phyloP scores from a whole-genome alignment of 163 green algal species.

The Prototheca wickerhamii region DNA sequence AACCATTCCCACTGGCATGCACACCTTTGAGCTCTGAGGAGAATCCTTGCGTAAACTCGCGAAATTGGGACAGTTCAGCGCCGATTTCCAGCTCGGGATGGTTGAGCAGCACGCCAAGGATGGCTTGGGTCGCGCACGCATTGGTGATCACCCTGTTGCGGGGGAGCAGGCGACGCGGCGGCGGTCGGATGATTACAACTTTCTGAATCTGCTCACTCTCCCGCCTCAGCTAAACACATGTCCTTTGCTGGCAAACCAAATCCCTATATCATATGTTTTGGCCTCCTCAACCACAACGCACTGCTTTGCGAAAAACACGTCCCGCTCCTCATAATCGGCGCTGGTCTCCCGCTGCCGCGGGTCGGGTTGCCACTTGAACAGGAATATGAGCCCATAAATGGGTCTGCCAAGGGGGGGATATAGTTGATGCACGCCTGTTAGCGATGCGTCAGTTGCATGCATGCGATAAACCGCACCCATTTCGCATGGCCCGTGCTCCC shows the following conservation, averaged over 20 bases:
- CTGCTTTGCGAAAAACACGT: constrained; percentile 88
- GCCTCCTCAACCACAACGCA: too few species aligned
- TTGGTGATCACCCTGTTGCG: constrained; percentile 79
- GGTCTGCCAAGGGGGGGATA: constrained; percentile 45
- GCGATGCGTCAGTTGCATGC: too few species aligned
- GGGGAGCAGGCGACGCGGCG: background rate
- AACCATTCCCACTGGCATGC: background rate
- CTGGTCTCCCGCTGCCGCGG: constrained; percentile 44
- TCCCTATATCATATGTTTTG: background rate
- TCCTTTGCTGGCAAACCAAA: too few species aligned
- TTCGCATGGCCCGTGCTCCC: too few species aligned
- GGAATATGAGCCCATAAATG: constrained; percentile 94
- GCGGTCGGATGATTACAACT: too few species aligned
- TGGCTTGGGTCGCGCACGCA: constrained; percentile 90
- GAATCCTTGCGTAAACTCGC: constrained; percentile 86
- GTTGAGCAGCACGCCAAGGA: constrained; percentile 94
- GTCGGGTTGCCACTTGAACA: constrained; percentile 94
- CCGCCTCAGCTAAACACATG: too few species aligned
- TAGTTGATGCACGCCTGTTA: too few species aligned
- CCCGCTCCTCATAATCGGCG: constrained; percentile 25
- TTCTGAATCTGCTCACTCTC: too few species aligned
- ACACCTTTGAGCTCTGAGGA: constrained; percentile 57
- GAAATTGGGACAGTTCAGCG: constrained; percentile 63
- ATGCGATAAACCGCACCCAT: too few species aligned
- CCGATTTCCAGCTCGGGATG: constrained; percentile 63